Evolutionary conservation across 164 flowering plant genomes (phyloP).

Genomic region (Protea cynaroides): DNA sequence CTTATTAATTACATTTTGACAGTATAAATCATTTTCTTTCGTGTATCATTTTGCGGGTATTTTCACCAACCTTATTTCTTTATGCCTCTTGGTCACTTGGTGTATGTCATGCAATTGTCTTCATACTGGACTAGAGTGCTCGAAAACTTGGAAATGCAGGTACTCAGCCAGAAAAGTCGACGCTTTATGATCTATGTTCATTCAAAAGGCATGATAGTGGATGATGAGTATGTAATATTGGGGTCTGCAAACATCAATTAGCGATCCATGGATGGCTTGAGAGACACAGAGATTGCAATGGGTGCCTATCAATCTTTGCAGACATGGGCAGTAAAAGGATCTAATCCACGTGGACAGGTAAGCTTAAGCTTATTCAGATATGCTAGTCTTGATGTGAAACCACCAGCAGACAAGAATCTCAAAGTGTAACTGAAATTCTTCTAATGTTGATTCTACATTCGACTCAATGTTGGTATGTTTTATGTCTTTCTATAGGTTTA

Average conservation of each 20-base stretch:
- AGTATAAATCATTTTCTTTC: background rate
- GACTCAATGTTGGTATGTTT: background rate
- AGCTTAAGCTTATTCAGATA: constrained; percentile 10
- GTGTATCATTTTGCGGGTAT: background rate
- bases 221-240: constrained; percentile 78
- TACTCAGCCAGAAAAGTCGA: constrained; percentile 44
- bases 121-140: background rate
- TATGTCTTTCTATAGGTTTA: constrained; percentile 44
- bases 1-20: background rate
- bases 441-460: background rate
- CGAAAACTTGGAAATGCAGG: constrained; percentile 30
- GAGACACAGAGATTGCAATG: constrained; percentile 97
- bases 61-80: constrained; percentile 1
- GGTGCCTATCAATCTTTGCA: constrained; percentile 83
- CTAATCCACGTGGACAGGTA: constrained; percentile 67
- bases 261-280: constrained; percentile 89
- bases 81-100: background rate
- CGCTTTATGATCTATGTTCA: constrained; percentile 98
- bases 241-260: constrained; percentile 91
- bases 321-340: constrained; percentile 73
- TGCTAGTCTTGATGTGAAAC: background rate
- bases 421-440: background rate
- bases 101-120: background rate
- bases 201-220: constrained; percentile 97
- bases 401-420: background rate